phyloP scores from a whole-genome alignment of 177 flowering plant species.

The Tripterygium wilfordii region DNA sequence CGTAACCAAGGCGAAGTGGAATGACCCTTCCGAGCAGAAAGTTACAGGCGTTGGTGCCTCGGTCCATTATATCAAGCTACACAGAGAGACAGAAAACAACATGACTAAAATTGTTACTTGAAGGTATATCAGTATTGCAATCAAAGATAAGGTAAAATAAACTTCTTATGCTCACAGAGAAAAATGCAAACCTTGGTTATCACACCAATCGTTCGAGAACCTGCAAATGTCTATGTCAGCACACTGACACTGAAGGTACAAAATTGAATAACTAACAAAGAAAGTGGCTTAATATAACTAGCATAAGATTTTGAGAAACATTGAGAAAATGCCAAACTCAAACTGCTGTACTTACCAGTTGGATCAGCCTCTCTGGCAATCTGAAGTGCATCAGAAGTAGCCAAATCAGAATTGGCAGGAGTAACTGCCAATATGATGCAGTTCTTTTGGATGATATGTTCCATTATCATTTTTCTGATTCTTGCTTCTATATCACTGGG shows the following conservation, averaged over 20 bases:
- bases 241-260: constrained; percentile 2
- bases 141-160: background rate
- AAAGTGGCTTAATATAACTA: no score
- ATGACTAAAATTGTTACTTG: background rate
- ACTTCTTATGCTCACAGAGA: background rate
- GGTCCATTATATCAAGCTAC: constrained; percentile 96
- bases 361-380: constrained; percentile 90
- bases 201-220: constrained; percentile 83
- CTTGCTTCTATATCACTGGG: constrained; percentile 86
- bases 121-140: background rate
- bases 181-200: constrained; percentile 66
- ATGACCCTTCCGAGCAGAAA: constrained; percentile 86
- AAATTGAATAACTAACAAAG: constrained; percentile 4
- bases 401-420: constrained; percentile 87
- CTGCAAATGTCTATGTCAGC: constrained; percentile 26
- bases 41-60: constrained; percentile 88
- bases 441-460: constrained; percentile 57
- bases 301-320: no score
- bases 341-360: constrained; percentile 40
- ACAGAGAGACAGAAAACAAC: constrained; percentile 7
- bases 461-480: constrained; percentile 79
- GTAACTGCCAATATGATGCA: constrained; percentile 87
- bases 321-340: no score
- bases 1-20: constrained; percentile 82
- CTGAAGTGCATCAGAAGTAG: constrained; percentile 98